These are phyloP conservation scores for Vigna unguiculata DNA, from an alignment of 306 rosid species.

Conservation along the genomic window DNA sequence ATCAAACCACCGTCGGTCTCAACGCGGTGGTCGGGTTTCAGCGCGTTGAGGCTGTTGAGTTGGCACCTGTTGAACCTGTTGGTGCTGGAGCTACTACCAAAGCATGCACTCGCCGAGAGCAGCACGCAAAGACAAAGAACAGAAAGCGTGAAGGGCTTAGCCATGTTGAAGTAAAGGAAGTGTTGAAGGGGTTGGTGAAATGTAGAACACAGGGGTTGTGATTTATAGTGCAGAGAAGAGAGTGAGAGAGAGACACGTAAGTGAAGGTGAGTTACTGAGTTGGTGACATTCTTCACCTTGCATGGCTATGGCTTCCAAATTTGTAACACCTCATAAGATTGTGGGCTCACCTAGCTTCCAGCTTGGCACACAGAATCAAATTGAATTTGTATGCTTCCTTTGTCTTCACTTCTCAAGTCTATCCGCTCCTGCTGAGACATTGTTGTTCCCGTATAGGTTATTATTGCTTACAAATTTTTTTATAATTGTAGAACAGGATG, in stretches of 20 bases:
- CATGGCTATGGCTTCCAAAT: conserved; percentile 42
- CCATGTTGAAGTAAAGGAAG: conserved; percentile 37
- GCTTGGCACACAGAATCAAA: not conserved
- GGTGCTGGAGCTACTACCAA: conserved; percentile 1
- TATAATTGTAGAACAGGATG: too few species aligned
- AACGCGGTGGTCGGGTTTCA: conserved; percentile 46
- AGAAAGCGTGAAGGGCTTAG: conserved; percentile 22
- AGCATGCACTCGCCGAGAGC: conserved; percentile 39
- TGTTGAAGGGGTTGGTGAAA: not conserved
- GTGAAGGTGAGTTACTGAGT: not conserved
- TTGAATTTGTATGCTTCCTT: not conserved
- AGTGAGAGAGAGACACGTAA: conserved; percentile 45
- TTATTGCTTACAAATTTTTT: too few species aligned
- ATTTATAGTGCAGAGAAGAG: conserved; percentile 37
- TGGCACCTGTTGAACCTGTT: conserved; percentile 38
- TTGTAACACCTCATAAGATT: conserved; percentile 55
- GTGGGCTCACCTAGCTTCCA: not conserved
- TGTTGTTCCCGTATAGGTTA: too few species aligned
- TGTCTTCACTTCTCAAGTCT: not conserved
- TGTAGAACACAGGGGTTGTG: not conserved
- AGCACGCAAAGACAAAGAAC: conserved; percentile 15
- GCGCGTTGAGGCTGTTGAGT: conserved; percentile 23
- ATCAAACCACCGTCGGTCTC: conserved; percentile 44
- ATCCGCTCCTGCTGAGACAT: not conserved
- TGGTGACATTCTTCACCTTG: conserved; percentile 57